A percentile compares a stretch with the other conserved stretches of the same genome.
These are phyloP conservation scores for Mytilinidion resinicola DNA, from an alignment of 495 filamentous ascomycete species.

Conservation along the genomic window DNA sequence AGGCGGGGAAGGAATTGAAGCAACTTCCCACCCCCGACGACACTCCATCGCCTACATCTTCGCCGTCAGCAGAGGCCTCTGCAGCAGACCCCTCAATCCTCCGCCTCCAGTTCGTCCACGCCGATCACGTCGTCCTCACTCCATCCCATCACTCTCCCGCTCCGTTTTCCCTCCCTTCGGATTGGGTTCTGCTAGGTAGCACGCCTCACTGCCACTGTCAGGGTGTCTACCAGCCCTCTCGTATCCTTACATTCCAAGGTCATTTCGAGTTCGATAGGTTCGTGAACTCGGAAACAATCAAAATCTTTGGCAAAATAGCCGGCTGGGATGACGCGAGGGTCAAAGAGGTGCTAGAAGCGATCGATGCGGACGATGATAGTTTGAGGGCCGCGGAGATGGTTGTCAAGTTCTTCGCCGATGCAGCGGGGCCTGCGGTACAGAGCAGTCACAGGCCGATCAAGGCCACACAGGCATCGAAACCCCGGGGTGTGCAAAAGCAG, in stretches of 20 bases:
- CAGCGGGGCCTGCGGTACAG: no score
- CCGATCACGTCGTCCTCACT: slow-evolving; percentile 16
- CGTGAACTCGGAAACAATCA: slow-evolving; percentile 20
- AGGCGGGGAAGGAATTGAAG: background rate
- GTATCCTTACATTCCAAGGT: slow-evolving; percentile 16
- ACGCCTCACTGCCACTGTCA: slow-evolving; percentile 15
- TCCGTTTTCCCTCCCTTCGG: background rate
- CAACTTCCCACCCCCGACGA: no score
- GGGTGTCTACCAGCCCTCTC: slow-evolving; percentile 15
- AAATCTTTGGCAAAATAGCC: slow-evolving; percentile 7
- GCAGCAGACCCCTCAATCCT: no score
- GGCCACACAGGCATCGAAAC: no score
- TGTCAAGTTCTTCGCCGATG: background rate
- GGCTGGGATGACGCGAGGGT: slow-evolving; percentile 6
- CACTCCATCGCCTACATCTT: no score
- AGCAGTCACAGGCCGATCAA: no score
- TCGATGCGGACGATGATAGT: slow-evolving; percentile 18
- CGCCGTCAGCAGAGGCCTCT: no score
- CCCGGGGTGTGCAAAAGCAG: background rate
- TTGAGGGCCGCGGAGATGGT: slow-evolving; percentile 11
- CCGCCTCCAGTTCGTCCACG: slow-evolving; percentile 18
- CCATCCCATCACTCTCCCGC: slow-evolving; percentile 3
- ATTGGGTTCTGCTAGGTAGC: slow-evolving; percentile 6
- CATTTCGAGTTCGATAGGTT: slow-evolving; percentile 24
- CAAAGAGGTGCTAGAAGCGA: slow-evolving; percentile 5